Base-by-base conservation (phyloP, 2,329 filamentous ascomycete genomes). In the Botrytis byssoidea region DNA sequence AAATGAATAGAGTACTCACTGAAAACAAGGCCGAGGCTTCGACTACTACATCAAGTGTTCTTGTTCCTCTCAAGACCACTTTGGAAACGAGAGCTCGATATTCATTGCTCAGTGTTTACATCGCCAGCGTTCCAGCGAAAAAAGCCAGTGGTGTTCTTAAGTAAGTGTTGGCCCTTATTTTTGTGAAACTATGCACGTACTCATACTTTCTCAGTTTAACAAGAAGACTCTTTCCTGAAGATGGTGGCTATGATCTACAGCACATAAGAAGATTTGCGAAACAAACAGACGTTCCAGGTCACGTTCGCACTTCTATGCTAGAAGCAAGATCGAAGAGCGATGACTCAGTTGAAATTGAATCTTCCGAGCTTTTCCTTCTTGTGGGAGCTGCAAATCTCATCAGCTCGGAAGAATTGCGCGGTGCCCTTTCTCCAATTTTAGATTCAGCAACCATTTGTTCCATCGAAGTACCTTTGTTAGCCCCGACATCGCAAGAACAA, bases 241-340 rank as follows among this genome's bases (percentile, higher is more conserved):
- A 88, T 81, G 86, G 87, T 79, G 87, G 86, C 86, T 88, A 90
- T 82, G 88, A 87, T 85, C 85, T 91, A 78, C 87, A 89, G 83
- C 90, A 95, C 83, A 86, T 95, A 73, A 91, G 92, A 76, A 88
- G 92, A 81, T 93, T 93, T 81, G 92, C 91, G 74, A 94, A 94
- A 82, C 88, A 88, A 65, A 84, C 85, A 71, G 91, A 92, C 79
- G 85, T 95, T 14, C 91, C 92, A 16, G 83, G 87, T 75, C 88
- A 87, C 77, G 90, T 90, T 86, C 89, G 89, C 77, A 86, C 87
- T 74, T 85, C 83, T n/a, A 82, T 85, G 0, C 51, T 61, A 88
- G 87, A 77, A 85, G 86, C 74, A 85, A 87, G 76, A 86, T 88
- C 70, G 88, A 22, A 63, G 1, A 32, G 14, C 20, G 20, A n/a